A percentile compares a stretch with the other conserved stretches of the same genome.
Conservation (phyloP, 2,329 filamentous ascomycete genomes). For the Colletotrichum sp. region DNA sequence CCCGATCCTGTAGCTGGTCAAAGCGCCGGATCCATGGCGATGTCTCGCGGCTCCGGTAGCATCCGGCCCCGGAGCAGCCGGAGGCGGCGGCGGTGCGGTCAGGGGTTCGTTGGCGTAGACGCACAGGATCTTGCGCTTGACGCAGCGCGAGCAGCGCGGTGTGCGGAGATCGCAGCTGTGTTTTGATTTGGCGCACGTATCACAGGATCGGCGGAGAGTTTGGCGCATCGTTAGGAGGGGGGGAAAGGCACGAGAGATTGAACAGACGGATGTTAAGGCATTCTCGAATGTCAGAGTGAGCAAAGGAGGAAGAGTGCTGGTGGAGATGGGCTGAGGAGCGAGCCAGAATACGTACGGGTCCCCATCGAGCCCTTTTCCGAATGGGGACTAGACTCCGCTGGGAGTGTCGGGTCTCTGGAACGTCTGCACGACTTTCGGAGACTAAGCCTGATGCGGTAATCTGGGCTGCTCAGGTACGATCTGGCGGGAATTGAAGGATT, state of each 20-base stretch:
- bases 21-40: slow-evolving; percentile 6
- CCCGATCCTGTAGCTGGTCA: slow-evolving; percentile 32
- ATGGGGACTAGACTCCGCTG: slow-evolving; percentile 16
- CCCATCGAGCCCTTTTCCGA: neutral
- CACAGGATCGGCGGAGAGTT: slow-evolving; percentile 63
- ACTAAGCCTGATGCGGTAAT: slow-evolving; percentile 31
- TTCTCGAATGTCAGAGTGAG: neutral
- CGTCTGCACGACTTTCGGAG: slow-evolving; percentile 29
- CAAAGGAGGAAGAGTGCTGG: neutral
- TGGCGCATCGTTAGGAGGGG: slow-evolving; percentile 48
- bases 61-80: neutral
- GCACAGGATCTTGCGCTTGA: slow-evolving; percentile 51
- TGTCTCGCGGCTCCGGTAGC: neutral
- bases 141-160: slow-evolving; percentile 60
- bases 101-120: slow-evolving; percentile 60
- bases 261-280: neutral
- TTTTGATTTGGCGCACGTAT: slow-evolving; percentile 60
- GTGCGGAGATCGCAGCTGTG: slow-evolving; percentile 59
- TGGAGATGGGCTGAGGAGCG: neutral
- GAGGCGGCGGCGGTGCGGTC: slow-evolving; percentile 26
- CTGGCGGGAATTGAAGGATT: neutral
- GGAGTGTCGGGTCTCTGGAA: neutral
- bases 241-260: neutral
- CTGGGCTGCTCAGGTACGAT: neutral
- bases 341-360: neutral